Evolutionary conservation across 1,284 basidiomycete species (phyloP), one percentile per base, ranked within the genome.

Genomic region (Puccinia coronata): DNA sequence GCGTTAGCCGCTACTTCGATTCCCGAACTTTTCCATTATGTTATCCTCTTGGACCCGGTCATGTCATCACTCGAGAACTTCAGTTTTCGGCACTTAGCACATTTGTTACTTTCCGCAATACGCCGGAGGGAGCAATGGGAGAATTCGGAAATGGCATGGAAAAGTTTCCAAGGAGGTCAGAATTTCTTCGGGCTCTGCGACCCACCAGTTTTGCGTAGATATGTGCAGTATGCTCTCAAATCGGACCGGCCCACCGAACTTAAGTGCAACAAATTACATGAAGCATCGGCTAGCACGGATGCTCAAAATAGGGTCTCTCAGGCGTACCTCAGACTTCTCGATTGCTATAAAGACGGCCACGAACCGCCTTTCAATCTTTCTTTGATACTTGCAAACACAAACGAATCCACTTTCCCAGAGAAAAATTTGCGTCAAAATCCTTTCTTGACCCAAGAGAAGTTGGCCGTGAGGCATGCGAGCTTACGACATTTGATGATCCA

Each of bases 11-110:
- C 92, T 0, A 83, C 91, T n/a, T 88, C 89, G 16, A 86, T 88
- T 76, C 93, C 94, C 0, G 87, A 87, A 0, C 87, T 96, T 16
- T 94, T 95, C 86, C 88, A 90, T 25, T 89, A 90, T 0, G 86
- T 96, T 49, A 88, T 94, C 69, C 88, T 96, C 16, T 87, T 96
- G 39, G 95, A 98, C 85, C 94, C 96, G 0, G 89, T 93, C 80
- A 90, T 94, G 51, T 82, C 87, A 1, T 87, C 87, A 0, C 63
- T 86, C 84, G 84, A 86, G 84, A 51, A 82, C 59, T 41, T 82
- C 39, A 39, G 82, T 55, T 31, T 28, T 55, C 65, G 59, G 20
- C 43, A 57, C 49, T 55, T 57, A 51, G 20, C 31, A 34, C 49
- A 8, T 70, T 80, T 25, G 59, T 69, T 36, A 31, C 78, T 85